Base-by-base conservation (phyloP, 139 green algal species). In the Zygnema circumcarinatum region DNA sequence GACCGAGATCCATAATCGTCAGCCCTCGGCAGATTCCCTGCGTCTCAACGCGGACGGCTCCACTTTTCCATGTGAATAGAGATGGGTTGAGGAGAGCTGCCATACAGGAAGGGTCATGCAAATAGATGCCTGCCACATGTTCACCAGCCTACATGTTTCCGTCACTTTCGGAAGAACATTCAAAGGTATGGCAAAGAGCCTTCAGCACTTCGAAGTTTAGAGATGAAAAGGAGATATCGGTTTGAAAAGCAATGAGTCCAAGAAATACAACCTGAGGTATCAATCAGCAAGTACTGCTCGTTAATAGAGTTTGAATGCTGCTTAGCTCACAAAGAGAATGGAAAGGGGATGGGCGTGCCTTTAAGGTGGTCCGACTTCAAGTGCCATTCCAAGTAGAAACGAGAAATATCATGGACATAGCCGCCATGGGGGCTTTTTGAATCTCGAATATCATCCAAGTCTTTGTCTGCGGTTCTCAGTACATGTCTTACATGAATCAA, bases 361-460 rank as follows among this genome's bases (percentile, higher is more conserved):
- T 76, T 31, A 29, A 82, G 35, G 16, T 86, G 29, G 62, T 91
- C 80, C 1, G 78, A 38, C 11, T 74, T 36, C 11, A 53, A 7
- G 78, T 93, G 90, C 33, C 86, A 93, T n/a, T 79, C 21, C 33
- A 87, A 47, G 74, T 93, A 93, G 41, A 93, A 93, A 54, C 90
- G 87, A 20, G 76, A 74, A 35, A 74, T 75, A 2, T 82, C 67
- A 54, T 90, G 83, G 36, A 91, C 36, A 72, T 83, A 93, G 20
- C 3, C 2, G 3, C 75, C 75, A 39, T 68, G 36, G 32, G 3
- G 75, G 31, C 75, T 40, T 52, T 78, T 41, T 39, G 69, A 78
- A 41, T 78, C 69, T 39, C 69, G 69, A 16, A 78, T 78, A 25
- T 78, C 11, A 25, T 7, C 69, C 35, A 78, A 41, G 36, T 78